These are phyloP conservation scores for Eutrema heterophyllum DNA, from an alignment of 345 rosid genomes.

Conservation along the genomic window DNA sequence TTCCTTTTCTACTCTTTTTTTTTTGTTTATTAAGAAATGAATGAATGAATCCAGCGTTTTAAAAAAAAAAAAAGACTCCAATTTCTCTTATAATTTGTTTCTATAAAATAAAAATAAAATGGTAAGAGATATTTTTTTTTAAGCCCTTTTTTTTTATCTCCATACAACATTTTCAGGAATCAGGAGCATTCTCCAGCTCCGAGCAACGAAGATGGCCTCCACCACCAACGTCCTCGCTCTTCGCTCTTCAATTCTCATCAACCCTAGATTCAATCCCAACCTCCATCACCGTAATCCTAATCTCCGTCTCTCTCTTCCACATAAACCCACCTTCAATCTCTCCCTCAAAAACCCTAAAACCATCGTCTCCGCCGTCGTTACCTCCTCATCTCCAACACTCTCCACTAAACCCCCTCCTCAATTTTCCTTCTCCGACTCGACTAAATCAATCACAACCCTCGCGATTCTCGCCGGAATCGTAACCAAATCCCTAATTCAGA, in stretches of 20 bases:
- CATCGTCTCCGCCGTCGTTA: slow-evolving; percentile 19
- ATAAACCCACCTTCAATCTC: slow-evolving; percentile 7
- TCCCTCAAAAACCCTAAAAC: slow-evolving; percentile 12
- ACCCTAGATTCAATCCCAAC: neutral
- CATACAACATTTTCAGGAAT: too few relatives aligned
- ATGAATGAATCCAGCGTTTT: too few relatives aligned
- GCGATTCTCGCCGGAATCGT: slow-evolving; percentile 29
- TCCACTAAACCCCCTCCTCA: neutral
- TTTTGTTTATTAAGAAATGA: too few relatives aligned
- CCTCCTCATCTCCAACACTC: slow-evolving; percentile 14
- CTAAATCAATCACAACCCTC: slow-evolving; percentile 42
- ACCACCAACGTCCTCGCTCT: slow-evolving; percentile 11
- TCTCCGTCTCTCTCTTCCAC: neutral
- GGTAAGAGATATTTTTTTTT: too few relatives aligned
- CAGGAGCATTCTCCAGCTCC: neutral
- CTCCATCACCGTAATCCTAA: neutral
- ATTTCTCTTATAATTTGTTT: too few relatives aligned
- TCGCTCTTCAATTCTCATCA: slow-evolving; percentile 1
- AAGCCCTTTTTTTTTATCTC: too few relatives aligned
- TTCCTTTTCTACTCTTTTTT: too few relatives aligned
- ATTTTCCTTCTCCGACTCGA: slow-evolving; percentile 34
- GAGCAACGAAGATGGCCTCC: slow-evolving; percentile 22
- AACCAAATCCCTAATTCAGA: slow-evolving; percentile 30
- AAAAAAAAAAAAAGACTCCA: too few relatives aligned
- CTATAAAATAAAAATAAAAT: too few relatives aligned